These are phyloP conservation scores for Barnettozyma wickerhamii DNA, from an alignment of 805 yeast genomes.

Conservation along the genomic window DNA sequence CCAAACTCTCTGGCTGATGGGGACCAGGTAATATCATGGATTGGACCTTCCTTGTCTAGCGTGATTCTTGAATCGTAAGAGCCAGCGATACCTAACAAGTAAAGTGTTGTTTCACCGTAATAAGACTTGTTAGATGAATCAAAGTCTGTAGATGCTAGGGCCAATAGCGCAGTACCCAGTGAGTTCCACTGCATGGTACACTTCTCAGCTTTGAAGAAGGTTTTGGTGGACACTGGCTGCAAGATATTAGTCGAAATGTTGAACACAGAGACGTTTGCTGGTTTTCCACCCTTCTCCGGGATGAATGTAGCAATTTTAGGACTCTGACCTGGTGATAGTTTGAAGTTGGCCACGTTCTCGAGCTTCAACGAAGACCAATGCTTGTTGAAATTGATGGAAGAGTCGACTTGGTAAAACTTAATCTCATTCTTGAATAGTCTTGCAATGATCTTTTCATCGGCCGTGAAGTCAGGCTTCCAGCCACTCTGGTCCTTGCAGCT, in stretches of 20 bases:
- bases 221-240: conserved; percentile 79
- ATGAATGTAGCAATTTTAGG: conserved; percentile 88
- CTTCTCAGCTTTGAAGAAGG: conserved; percentile 92
- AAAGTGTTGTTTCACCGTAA: conserved; percentile 94
- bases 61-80: conserved; percentile 85
- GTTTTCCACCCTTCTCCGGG: conserved; percentile 83
- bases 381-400: conserved; percentile 39
- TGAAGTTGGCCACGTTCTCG: conserved; percentile 56
- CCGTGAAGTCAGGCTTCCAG: conserved; percentile 90
- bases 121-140: conserved; percentile 91
- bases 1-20: conserved; percentile 96
- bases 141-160: conserved; percentile 92
- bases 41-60: conserved; percentile 91
- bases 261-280: conserved; percentile 83
- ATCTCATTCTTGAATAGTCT: conserved; percentile 56
- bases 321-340: conserved; percentile 80
- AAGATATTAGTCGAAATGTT: conserved; percentile 51
- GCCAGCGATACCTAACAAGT: conserved; percentile 87
- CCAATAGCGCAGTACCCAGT: conserved; percentile 89
- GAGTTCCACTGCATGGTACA: conserved; percentile 92
- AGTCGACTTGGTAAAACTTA: conserved; percentile 59
- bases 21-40: conserved; percentile 96
- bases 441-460: conserved; percentile 70
- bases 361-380: conserved; percentile 56
- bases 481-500: conserved; percentile 79